Base-by-base conservation (phyloP, 495 filamentous ascomycete genomes). In the Penicillium goetzii region DNA sequence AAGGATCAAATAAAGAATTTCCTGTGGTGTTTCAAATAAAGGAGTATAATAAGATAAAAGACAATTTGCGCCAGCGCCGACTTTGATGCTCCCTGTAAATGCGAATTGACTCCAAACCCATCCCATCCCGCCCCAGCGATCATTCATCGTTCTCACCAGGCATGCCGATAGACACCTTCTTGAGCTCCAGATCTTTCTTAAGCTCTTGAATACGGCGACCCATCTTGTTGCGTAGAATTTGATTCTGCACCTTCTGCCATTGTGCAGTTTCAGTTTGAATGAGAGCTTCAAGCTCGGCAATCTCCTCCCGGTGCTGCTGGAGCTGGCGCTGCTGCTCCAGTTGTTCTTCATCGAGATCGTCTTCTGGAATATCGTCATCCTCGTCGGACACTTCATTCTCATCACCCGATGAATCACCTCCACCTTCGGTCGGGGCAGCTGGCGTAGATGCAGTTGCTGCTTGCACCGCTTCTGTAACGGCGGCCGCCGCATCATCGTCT, bases 351-450 rank as follows among this genome's bases (percentile, higher is more conserved):
- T 88, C 86, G 34, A 86, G 76, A 33, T 88, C 86, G 14, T 88
- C 86, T 23, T 87, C 86, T 12, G 86, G 81, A 3, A 61, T 87
- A 19, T 85, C 83, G 5, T 85, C 87, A 26, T 88, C 86, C 30
- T 84, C 89, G 55, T 86, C 86, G 0, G 87, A 88, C 23, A 73
- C 78, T 19, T 81, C 84, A 50, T 72, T 80, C 26, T 83, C 80
- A 45, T 80, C 79, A 3, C 76, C 81, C 0, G 80, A 82, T 0
- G 79, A 74, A 17, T 82, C 78, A 26, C 51, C 64, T 17, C 54
- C 34, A 30, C 53, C 54, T 50, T 73, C 78, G n/a, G 69, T 78
- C 8, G 76, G 74, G 0, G 80, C 77, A 2, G 76, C 72, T 7
- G 76, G 75, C 15, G 73, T 72, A 5, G 72, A 74, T 15, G 76